A percentile compares a stretch with the other conserved stretches of the same genome.
phyloP scores from a whole-genome alignment of 305 asterid species.

The Solanum chacoense region DNA sequence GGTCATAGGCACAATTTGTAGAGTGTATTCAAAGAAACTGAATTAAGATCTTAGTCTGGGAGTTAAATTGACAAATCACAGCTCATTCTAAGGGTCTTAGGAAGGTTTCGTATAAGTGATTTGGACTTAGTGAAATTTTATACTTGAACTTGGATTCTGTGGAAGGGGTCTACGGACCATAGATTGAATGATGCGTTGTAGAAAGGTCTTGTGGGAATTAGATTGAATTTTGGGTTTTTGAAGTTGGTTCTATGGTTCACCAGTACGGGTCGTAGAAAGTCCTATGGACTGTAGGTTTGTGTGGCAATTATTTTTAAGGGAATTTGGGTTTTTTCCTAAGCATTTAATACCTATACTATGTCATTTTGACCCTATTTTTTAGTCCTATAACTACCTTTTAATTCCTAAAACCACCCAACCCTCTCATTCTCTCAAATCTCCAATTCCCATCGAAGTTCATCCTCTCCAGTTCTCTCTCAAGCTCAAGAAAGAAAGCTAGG shows the following conservation, averaged over 20 bases:
- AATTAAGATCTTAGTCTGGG: not conserved
- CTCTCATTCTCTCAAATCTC: not conserved
- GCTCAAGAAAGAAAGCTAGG: not conserved
- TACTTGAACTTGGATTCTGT: not conserved
- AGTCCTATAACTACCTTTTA: not conserved
- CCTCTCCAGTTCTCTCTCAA: not conserved
- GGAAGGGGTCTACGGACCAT: not conserved
- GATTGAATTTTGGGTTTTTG: not conserved
- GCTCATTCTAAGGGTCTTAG: not conserved
- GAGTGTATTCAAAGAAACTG: not conserved
- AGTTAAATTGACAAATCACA: not conserved
- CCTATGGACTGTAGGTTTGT: not conserved
- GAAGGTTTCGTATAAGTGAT: not conserved
- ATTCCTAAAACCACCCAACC: not conserved
- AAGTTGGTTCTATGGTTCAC: not conserved
- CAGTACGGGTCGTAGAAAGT: not conserved
- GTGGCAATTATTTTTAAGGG: not conserved
- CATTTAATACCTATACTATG: not conserved
- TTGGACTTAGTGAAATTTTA: not conserved
- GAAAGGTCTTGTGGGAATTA: not conserved
- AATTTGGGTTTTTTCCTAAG: not conserved
- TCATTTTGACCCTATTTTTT: not conserved
- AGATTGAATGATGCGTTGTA: not conserved
- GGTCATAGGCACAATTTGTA: not conserved
- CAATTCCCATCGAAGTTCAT: not conserved